Evolutionary conservation across 305 asterid genomes (phyloP), one percentile per base, ranked within the genome.

Genomic region (Lippia alba): DNA sequence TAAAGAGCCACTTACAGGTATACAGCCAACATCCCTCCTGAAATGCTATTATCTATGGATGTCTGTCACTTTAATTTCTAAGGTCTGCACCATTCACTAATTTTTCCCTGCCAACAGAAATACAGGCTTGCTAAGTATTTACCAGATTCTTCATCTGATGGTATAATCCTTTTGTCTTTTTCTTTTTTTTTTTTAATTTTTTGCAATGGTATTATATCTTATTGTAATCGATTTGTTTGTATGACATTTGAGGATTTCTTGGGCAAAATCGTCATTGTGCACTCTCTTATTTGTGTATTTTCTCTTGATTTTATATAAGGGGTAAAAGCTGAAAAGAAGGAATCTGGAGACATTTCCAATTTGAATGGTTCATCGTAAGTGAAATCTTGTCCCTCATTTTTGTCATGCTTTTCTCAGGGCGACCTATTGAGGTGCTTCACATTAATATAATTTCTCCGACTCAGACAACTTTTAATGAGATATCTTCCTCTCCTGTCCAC

Each of bases 1-100:
- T 94, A 44, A 94, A 94, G 79, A 94, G 99, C 80, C 99, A 94
- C 85, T 84, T 91, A 76, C 99, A 94, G 97, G 99, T 94, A 72
- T 50, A 53, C 70, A 67, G 34, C 24, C 56, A 30, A 53, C 46
- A 63, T 46, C 65, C 63, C 34, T 55, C 65, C 61, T 18, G 14
- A 34, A 50, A 45, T 67, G 40, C 51, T 64, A 40, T 71, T 19
- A 8, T 34, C 53, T 63, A 17, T 54, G 32, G 62, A 45, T 39
- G 17, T 70, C 53, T 36, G 12, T 76, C 46, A 39, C 39, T 63
- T 55, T 54, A 61, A 50, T 50, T 48, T 41, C 76, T 53, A 34
- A 61, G 30, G 30, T 24, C n/a, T n/a, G n/a, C n/a, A n/a, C n/a
- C 30, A 24, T 24, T 24, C 30, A 33, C 74, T 80, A 46, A 72